These are phyloP conservation scores for Trichophyton verrucosum DNA, from an alignment of 2,329 filamentous ascomycete species.

Conservation along the genomic window DNA sequence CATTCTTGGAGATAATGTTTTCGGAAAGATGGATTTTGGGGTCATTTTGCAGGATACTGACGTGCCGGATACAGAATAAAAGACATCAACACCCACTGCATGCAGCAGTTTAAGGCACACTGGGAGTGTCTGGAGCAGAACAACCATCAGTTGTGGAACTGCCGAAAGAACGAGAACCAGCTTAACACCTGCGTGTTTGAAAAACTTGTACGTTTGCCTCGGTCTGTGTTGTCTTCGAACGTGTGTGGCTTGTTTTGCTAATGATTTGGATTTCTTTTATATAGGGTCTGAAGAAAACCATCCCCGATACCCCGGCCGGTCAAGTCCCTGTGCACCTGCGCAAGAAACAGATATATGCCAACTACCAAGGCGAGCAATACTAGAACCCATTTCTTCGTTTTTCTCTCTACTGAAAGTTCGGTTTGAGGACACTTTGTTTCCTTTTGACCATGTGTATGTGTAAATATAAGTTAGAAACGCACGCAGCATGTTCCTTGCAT, in stretches of 20 bases:
- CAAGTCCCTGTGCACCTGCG: conserved; percentile 63
- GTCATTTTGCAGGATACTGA: background rate
- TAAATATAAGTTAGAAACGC: conserved; percentile 6
- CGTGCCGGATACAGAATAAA: conserved; percentile 50
- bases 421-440: background rate
- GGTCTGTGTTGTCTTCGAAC: background rate
- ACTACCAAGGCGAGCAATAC: conserved; percentile 29
- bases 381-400: conserved; percentile 13
- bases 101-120: conserved; percentile 81
- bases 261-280: conserved; percentile 10
- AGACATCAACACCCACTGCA: conserved; percentile 90
- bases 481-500: background rate
- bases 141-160: conserved; percentile 97
- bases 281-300: conserved; percentile 68
- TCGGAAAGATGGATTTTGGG: no score
- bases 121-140: conserved; percentile 94
- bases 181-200: conserved; percentile 93
- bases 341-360: conserved; percentile 37
- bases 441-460: background rate
- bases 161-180: conserved; percentile 72
- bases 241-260: background rate
- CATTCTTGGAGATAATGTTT: background rate
- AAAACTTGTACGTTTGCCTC: conserved; percentile 60
- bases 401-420: background rate
- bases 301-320: conserved; percentile 59